A percentile compares a stretch with the other conserved stretches of the same genome.
phyloP scores from a whole-genome alignment of 2,329 filamentous ascomycete species.

The Hymenotorrendiella dingleyae region DNA sequence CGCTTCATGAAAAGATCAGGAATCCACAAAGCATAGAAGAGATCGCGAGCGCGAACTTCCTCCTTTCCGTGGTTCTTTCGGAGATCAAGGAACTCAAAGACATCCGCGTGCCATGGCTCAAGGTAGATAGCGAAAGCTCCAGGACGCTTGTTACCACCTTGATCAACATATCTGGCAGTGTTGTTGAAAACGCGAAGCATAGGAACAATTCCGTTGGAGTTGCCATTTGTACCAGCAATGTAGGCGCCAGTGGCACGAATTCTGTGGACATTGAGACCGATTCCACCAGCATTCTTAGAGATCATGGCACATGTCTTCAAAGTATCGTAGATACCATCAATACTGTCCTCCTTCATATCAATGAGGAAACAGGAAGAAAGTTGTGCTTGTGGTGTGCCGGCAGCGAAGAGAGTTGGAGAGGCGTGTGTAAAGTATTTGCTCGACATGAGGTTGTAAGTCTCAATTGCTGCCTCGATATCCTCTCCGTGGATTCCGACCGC shows the following conservation, averaged over 20 bases:
- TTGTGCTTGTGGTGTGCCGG: slow-evolving; percentile 89
- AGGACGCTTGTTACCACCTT: slow-evolving; percentile 98
- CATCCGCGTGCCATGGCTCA: slow-evolving; percentile 97
- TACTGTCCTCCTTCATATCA: slow-evolving; percentile 99
- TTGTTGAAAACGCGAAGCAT: slow-evolving; percentile 99
- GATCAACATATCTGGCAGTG: slow-evolving; percentile 96
- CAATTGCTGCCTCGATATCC: slow-evolving; percentile 86
- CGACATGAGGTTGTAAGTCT: slow-evolving; percentile 99
- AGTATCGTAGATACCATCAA: slow-evolving; percentile 98
- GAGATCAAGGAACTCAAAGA: slow-evolving; percentile 95
- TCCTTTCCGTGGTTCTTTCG: slow-evolving; percentile 99
- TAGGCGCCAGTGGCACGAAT: slow-evolving; percentile 97
- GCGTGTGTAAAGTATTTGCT: slow-evolving; percentile 98
- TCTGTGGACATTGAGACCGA: slow-evolving; percentile 92
- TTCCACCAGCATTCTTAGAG: slow-evolving; percentile 98
- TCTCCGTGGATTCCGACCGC: slow-evolving; percentile 95
- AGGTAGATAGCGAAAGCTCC: slow-evolving; percentile 98
- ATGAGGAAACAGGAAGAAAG: slow-evolving; percentile 98
- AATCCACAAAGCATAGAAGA: slow-evolving; percentile 98
- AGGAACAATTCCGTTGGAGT: slow-evolving; percentile 92
- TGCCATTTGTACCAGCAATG: slow-evolving; percentile 96
- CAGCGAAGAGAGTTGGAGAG: slow-evolving; percentile 96
- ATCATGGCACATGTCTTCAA: slow-evolving; percentile 99
- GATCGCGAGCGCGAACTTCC: slow-evolving; percentile 90
- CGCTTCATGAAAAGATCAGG: slow-evolving; percentile 99